These are phyloP conservation scores for Sporopachydermia cereana DNA, from an alignment of 1,139 yeast species.

Conservation along the genomic window DNA sequence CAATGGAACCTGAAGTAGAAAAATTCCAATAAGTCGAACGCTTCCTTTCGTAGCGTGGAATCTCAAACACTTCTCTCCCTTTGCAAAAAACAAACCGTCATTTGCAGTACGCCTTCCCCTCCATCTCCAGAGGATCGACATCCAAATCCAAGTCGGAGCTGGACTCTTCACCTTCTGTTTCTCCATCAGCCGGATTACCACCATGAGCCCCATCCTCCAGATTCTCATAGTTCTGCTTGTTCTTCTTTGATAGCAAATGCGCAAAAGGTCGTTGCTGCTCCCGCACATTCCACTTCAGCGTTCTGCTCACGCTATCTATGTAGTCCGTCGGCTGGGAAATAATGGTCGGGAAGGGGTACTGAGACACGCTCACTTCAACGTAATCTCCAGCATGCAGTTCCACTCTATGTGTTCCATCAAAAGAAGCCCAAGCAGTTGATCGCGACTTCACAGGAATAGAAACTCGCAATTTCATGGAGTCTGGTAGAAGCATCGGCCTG, in stretches of 20 bases:
- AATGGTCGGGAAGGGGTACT: constrained; percentile 80
- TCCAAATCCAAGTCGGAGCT: constrained; percentile 7
- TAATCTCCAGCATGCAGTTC: constrained; percentile 65
- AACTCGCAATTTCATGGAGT: constrained; percentile 67
- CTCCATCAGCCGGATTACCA: neutral
- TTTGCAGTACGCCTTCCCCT: constrained; percentile 6
- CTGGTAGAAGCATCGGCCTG: constrained; percentile 79
- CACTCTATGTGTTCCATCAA: constrained; percentile 72
- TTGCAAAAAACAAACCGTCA: too few relatives aligned
- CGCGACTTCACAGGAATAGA: constrained; percentile 56
- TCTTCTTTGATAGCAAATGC: constrained; percentile 37
- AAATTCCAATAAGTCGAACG: too few relatives aligned
- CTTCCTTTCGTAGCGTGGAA: too few relatives aligned
- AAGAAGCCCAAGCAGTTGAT: constrained; percentile 82
- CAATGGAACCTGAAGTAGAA: too few relatives aligned
- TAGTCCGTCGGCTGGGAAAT: constrained; percentile 66
- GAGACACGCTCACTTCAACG: constrained; percentile 66
- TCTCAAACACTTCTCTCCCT: too few relatives aligned
- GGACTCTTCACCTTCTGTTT: neutral
- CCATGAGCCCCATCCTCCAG: constrained; percentile 5
- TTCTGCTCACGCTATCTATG: constrained; percentile 71
- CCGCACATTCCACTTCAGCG: constrained; percentile 77
- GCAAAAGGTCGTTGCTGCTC: constrained; percentile 72
- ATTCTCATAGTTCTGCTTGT: constrained; percentile 27
- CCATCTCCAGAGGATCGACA: constrained; percentile 5